These are phyloP conservation scores for Micromonas pusilla DNA, from an alignment of 139 green algal species.

Conservation along the genomic window DNA sequence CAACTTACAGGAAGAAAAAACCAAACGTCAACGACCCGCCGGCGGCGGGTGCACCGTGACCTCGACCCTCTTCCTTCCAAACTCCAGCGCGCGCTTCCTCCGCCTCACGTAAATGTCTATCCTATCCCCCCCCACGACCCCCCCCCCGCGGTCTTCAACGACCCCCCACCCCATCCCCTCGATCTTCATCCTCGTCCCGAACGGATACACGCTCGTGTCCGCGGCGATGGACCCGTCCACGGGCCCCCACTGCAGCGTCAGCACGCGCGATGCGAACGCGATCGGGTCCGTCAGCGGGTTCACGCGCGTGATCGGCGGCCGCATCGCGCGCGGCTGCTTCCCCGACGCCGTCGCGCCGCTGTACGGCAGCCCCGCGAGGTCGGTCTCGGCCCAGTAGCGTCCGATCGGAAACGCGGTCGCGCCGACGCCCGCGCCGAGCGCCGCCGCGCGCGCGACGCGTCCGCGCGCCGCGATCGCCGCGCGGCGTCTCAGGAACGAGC, in stretches of 20 bases:
- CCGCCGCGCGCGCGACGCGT: no score
- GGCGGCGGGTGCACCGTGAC: neutral
- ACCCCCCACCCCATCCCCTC: conserved; percentile 44
- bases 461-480: no score
- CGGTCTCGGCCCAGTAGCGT: conserved; percentile 44
- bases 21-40: no score
- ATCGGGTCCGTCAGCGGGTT: neutral
- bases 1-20: no score
- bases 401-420: neutral
- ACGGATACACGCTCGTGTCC: conserved; percentile 44
- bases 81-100: neutral
- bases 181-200: conserved; percentile 45
- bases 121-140: neutral
- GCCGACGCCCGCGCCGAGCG: neutral
- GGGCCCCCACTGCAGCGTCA: conserved; percentile 39
- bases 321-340: conserved; percentile 15
- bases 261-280: neutral
- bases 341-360: conserved; percentile 30
- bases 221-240: conserved; percentile 43
- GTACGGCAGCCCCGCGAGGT: conserved; percentile 32
- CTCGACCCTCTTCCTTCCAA: neutral
- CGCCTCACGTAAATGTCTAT: conserved; percentile 1
- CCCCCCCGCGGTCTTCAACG: conserved; percentile 36
- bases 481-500: no score
- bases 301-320: conserved; percentile 3